Evolutionary conservation across 1,284 basidiomycete species (phyloP), one percentile per base, ranked within the genome.

Genomic region (Rhodotorula sp.): DNA sequence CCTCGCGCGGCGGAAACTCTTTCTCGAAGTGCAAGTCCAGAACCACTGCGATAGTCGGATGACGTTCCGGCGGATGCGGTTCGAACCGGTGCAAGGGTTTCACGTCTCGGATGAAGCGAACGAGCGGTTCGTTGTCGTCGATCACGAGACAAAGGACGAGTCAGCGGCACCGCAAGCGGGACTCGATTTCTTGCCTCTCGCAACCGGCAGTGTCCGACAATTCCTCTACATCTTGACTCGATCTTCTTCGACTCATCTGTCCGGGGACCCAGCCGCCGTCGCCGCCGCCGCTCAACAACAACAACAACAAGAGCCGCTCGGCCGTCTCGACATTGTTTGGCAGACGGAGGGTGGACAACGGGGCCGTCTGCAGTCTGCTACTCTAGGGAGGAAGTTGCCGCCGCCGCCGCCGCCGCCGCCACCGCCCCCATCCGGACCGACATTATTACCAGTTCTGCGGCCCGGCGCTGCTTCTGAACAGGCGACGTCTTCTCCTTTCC

Each of bases 1-100:
- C 0, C 15, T 24, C 6, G 68, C 76, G 20, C 66, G 77, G 15
- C 44, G 70, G 33, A 72, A 67, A 26, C 68, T 79, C n/a, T 75
- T 77, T 44, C 70, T 80, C 57, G 79, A 80, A 56, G 79, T 80
- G 5, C 79, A 80, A 56, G 74, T 80, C 4, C 77, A 78, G 46
- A 80, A 80, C 61, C 74, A 76, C 10, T 73, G 68, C 54, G 68
- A 73, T 5, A 57, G 54, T 1, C 37, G 69, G 4, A 64, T 80
- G 42, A 70, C 68, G 20, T 76, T 80, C 42, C 66, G 76, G 7
- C 70, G 74, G 14, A 60, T 79, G 44, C 60, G 46, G 46, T 64
- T 80, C 42, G 72, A 71, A 7, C 60, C 74, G 2, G 60, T 74
- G 6, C 45, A 64, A 3, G 73, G 72, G 7, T 73, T 74, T 71